Evolutionary conservation across 768 basidiomycete species (phyloP).

Genomic region (Amanita subjunquillea): DNA sequence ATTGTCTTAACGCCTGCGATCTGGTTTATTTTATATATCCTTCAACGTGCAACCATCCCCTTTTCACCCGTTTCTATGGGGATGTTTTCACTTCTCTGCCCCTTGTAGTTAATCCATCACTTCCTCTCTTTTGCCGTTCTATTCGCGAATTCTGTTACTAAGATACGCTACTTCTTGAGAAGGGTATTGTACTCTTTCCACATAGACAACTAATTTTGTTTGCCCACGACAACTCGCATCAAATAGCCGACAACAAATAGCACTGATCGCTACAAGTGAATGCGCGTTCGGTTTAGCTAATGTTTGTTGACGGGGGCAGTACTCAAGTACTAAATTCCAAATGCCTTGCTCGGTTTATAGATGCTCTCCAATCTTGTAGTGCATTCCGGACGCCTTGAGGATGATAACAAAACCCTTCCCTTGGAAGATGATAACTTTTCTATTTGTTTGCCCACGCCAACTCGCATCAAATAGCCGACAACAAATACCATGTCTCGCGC

Average conservation of each 20-base stretch:
- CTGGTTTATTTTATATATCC: conserved; percentile 39
- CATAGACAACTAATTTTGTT: not conserved
- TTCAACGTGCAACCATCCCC: conserved; percentile 21
- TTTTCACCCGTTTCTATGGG: conserved; percentile 8
- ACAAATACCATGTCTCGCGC: conserved; percentile 44
- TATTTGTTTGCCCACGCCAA: not conserved
- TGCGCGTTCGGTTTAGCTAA: too few relatives aligned
- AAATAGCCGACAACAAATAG: not conserved
- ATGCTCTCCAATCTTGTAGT: too few relatives aligned
- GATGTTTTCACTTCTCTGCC: conserved; percentile 19
- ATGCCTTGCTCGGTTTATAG: too few relatives aligned
- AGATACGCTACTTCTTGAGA: not conserved
- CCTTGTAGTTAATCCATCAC: conserved; percentile 29
- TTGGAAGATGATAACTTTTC: too few relatives aligned
- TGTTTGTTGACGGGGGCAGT: too few relatives aligned
- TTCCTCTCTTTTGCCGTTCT: conserved; percentile 15
- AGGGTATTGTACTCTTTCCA: not conserved
- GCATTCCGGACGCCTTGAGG: too few relatives aligned
- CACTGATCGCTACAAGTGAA: too few relatives aligned
- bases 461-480: not conserved
- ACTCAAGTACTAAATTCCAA: too few relatives aligned
- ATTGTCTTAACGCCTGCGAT: conserved; percentile 25
- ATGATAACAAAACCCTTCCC: too few relatives aligned
- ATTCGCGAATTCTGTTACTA: conserved; percentile 11
- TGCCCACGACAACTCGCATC: not conserved